Percentiles rank a stretch among this genome's conserved stretches.
phyloP scores from a whole-genome alignment of 106 monocot species.

The Acorus gramineus region DNA sequence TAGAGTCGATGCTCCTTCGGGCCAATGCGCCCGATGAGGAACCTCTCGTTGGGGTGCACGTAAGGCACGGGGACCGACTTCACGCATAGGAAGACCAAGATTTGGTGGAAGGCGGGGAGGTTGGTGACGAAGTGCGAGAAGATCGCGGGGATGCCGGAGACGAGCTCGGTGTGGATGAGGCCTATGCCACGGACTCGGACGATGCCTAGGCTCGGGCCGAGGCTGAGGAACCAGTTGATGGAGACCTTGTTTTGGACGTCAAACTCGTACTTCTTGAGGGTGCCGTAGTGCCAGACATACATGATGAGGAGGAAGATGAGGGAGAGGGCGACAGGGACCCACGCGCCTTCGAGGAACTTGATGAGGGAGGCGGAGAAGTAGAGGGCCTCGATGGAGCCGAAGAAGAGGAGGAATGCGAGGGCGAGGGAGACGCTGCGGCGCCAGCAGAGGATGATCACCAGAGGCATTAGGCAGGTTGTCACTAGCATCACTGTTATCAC shows the following conservation, averaged over 20 bases:
- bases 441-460: slow-evolving; percentile 64
- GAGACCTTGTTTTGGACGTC: slow-evolving; percentile 71
- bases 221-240: slow-evolving; percentile 53
- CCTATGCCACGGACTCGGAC: slow-evolving; percentile 63
- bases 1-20: slow-evolving; percentile 39
- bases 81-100: slow-evolving; percentile 58
- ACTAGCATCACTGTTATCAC: slow-evolving; percentile 65
- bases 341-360: slow-evolving; percentile 63
- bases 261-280: slow-evolving; percentile 51
- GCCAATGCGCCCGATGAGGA: slow-evolving; percentile 55
- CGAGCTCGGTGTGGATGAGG: slow-evolving; percentile 54
- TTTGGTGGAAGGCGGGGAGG: slow-evolving; percentile 62
- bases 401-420: slow-evolving; percentile 42
- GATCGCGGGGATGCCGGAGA: slow-evolving; percentile 49
- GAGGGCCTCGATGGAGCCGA: slow-evolving; percentile 50
- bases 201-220: slow-evolving; percentile 46
- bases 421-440: slow-evolving; percentile 36
- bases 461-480: slow-evolving; percentile 54
- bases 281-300: slow-evolving; percentile 69
- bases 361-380: slow-evolving; percentile 64
- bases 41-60: slow-evolving; percentile 44
- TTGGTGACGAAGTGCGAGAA: slow-evolving; percentile 75
- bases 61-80: slow-evolving; percentile 56
- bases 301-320: slow-evolving; percentile 48
- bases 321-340: slow-evolving; percentile 57